A percentile compares a stretch with the other conserved stretches of the same genome.
Evolutionary conservation across 176 grass and related monocot genomes (phyloP).

Genomic region (Zea mays): DNA sequence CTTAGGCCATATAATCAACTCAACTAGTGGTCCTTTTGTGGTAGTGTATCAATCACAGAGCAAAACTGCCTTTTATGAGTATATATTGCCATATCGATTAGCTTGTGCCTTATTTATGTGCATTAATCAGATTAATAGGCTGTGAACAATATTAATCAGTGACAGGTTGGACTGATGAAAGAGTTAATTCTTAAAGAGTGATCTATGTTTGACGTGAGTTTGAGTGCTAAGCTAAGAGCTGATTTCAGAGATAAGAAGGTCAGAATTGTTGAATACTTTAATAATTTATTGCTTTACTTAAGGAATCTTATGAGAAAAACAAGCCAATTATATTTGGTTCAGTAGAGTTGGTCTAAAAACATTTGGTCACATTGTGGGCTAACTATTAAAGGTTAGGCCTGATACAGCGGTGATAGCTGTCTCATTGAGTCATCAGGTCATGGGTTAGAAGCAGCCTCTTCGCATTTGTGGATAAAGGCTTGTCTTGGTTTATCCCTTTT

Average conservation of each 20-base stretch:
- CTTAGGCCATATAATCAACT: no score
- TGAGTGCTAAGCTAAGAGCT: background rate
- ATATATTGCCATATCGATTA: background rate
- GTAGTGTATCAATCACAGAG: background rate
- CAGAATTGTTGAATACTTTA: background rate
- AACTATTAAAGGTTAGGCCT: background rate
- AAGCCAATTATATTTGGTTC: background rate
- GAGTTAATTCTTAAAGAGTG: background rate
- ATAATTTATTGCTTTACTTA: slow-evolving; percentile 1
- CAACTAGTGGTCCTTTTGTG: no score
- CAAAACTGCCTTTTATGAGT: background rate
- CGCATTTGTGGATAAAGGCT: no score
- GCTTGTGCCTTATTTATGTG: background rate
- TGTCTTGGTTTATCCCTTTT: no score
- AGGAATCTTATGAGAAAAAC: background rate
- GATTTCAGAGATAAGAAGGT: background rate
- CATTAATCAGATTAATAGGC: background rate
- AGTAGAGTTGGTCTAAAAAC: background rate
- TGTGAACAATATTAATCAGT: background rate
- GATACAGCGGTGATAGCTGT: no score
- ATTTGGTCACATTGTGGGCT: background rate
- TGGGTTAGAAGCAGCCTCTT: no score
- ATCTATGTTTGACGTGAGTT: background rate
- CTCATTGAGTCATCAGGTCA: no score
- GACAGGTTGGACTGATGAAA: background rate